These are phyloP conservation scores for Plasmodium gonderi DNA, from an alignment of 169 alveolate species.

Conservation along the genomic window DNA sequence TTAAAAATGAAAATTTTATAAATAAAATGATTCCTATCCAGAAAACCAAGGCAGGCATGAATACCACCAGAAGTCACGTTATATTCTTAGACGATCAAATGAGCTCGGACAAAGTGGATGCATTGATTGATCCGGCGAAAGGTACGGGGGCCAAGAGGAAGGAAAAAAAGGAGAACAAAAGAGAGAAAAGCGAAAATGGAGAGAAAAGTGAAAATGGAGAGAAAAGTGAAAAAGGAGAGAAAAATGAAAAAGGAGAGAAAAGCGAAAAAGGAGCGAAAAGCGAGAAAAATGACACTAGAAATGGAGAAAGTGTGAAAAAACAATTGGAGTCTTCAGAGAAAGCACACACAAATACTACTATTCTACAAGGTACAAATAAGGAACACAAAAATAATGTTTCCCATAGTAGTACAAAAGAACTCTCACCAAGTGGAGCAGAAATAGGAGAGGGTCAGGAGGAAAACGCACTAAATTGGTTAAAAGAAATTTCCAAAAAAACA, in stretches of 20 bases:
- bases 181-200: neutral
- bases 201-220: neutral
- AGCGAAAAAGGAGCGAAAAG: neutral
- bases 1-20: slow-evolving; percentile 17
- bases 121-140: neutral
- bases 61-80: slow-evolving; percentile 44
- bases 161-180: neutral
- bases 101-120: neutral
- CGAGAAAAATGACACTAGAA: neutral
- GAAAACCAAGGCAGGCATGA: slow-evolving; percentile 75
- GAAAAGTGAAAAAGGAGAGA: neutral
- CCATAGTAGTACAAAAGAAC: neutral
- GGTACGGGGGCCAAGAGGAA: neutral
- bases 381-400: neutral
- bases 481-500: slow-evolving; percentile 40
- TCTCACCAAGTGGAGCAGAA: neutral
- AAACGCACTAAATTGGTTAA: slow-evolving; percentile 60
- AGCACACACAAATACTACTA: neutral
- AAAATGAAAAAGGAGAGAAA: neutral
- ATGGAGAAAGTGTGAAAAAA: neutral
- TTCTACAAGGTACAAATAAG: neutral
- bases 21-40: slow-evolving; percentile 45
- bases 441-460: slow-evolving; percentile 52
- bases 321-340: neutral
- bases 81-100: slow-evolving; percentile 33